Base-by-base conservation (phyloP, 805 yeast genomes). In the Saturnispora saitoi region DNA sequence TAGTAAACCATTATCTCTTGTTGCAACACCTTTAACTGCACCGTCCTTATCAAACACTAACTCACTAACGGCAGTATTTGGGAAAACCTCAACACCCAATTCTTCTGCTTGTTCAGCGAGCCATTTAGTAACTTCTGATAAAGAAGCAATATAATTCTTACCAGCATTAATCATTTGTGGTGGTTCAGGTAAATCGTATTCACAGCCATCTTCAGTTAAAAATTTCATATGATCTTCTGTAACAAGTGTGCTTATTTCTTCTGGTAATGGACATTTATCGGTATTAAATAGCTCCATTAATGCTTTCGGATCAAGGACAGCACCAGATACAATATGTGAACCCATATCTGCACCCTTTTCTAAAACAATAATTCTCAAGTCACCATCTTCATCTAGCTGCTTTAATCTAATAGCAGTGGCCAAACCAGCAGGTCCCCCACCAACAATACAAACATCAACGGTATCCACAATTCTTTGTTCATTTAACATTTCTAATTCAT, bases 371-470 rank as follows among this genome's bases (percentile, higher is more conserved):
- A 93, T 95, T 51, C 99, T 73, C 44, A 88, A 67, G 22, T 69
- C 68, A 47, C 73, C 69, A 22, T 69, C 69, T 47, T 74, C 69
- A 60, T 90, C 96, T 32, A 91, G 68, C 63, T 90, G 96, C 64
- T 93, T 93, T 51, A 88, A 70, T 56, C 77, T 76, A 53, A 93
- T 93, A 11, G 98, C 98, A 2, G 99, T 83, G 1, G 96, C 90
- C 45, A 93, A 70, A 3, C 99, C 99, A 1, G 98, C 95, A 6
- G 98, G 98, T 0, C 99, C 99, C 32, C 95, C 98, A 39, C 99
- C 99, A 2, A 93, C 95, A 45, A 93, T 88, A 59, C 95, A 86
- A 20, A 93, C 95, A 64, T 93, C 99, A 12, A 87, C 96, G 30
- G 78, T 77, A 60, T 93, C 99, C 12, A 73, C 77, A 5, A 86